phyloP scores from a whole-genome alignment of 176 grass and related monocot species.

The Musa schizocarpa region DNA sequence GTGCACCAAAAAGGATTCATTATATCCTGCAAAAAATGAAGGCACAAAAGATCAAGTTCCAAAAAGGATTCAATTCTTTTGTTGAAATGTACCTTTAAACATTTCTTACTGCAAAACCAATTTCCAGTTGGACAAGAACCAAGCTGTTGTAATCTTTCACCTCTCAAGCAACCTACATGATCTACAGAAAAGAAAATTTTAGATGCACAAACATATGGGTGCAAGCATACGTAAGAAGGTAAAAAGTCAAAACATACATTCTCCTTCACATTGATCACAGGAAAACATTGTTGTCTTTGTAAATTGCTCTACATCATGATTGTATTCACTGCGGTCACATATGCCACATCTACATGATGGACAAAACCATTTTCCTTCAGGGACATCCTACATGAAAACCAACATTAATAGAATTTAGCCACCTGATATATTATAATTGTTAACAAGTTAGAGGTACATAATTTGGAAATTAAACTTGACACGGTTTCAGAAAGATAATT shows the following conservation, averaged over 20 bases:
- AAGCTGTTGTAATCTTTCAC: slow-evolving; percentile 25
- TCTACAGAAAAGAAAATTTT: slow-evolving; percentile 36
- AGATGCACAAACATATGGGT: slow-evolving; percentile 15
- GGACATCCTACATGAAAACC: slow-evolving; percentile 29
- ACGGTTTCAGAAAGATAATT: background rate
- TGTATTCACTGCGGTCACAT: slow-evolving; percentile 47
- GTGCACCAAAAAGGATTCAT: background rate
- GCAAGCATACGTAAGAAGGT: background rate
- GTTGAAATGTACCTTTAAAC: slow-evolving; percentile 41
- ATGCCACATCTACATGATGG: slow-evolving; percentile 52
- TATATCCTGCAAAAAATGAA: slow-evolving; percentile 12
- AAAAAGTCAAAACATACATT: slow-evolving; percentile 46
- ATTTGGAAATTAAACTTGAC: background rate
- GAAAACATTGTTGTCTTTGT: slow-evolving; percentile 47
- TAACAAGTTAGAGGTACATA: background rate
- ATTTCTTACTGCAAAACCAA: slow-evolving; percentile 62
- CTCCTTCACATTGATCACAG: slow-evolving; percentile 65
- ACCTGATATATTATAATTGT: background rate
- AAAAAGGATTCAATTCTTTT: background rate
- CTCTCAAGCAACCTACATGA: slow-evolving; percentile 56
- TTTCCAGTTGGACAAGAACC: slow-evolving; percentile 27
- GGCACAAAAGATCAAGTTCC: slow-evolving; percentile 3
- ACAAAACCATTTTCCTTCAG: slow-evolving; percentile 58
- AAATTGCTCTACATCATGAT: slow-evolving; percentile 37
- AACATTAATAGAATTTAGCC: background rate